These are phyloP conservation scores for Suaeda aralocaspica DNA, from an alignment of 148 eudicot species.

Conservation along the genomic window DNA sequence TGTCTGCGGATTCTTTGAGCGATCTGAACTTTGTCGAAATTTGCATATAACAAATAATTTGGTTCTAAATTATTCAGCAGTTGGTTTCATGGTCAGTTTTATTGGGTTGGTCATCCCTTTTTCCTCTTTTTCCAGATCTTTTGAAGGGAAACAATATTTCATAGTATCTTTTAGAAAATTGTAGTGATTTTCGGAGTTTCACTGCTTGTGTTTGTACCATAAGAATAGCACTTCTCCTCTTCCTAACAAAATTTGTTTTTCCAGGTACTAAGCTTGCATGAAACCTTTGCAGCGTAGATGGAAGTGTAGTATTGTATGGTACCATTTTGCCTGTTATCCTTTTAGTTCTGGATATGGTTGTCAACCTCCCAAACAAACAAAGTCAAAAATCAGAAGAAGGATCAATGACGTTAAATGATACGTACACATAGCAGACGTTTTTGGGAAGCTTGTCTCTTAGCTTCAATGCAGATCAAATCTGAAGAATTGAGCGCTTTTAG, in stretches of 20 bases:
- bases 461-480: not conserved
- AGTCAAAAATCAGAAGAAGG: conserved; percentile 71
- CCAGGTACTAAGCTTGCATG: conserved; percentile 90
- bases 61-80: conserved; percentile 74
- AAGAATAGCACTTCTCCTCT: too few relatives aligned
- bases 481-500: not conserved
- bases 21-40: conserved; percentile 45
- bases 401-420: conserved; percentile 37
- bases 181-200: not conserved
- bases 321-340: conserved; percentile 68
- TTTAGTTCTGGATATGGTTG: conserved; percentile 51
- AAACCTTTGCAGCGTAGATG: conserved; percentile 69
- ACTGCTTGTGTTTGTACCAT: too few relatives aligned
- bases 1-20: conserved; percentile 40
- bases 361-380: conserved; percentile 65
- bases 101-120: not conserved
- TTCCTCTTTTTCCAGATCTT: not conserved
- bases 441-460: conserved; percentile 8
- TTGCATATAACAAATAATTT: conserved; percentile 63
- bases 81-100: conserved; percentile 76
- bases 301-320: conserved; percentile 77
- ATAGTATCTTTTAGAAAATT: not conserved
- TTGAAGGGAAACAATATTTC: not conserved
- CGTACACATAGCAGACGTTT: not conserved
- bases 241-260: conserved; percentile 6